phyloP scores from a whole-genome alignment of 805 yeast species.

The Scheffersomyces coipomensis region DNA sequence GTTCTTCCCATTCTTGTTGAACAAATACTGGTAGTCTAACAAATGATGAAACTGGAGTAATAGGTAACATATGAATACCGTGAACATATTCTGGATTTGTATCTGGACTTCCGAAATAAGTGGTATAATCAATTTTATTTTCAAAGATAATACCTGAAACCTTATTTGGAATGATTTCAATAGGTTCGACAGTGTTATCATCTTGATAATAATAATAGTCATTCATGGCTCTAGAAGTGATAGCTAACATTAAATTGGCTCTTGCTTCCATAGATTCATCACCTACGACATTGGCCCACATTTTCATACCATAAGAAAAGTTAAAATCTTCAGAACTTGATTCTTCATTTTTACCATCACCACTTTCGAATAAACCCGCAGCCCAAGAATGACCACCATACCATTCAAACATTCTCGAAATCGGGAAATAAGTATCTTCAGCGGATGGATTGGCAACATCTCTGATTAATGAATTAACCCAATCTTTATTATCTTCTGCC shows the following conservation, averaged over 20 bases:
- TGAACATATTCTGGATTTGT: constrained; percentile 57
- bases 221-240: constrained; percentile 54
- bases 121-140: constrained; percentile 69
- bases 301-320: constrained; percentile 63
- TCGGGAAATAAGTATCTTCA: constrained; percentile 63
- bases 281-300: constrained; percentile 63
- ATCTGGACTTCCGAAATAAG: constrained; percentile 59
- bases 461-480: constrained; percentile 62
- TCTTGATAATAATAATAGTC: constrained; percentile 51
- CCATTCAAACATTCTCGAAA: constrained; percentile 72
- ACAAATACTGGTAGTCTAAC: constrained; percentile 55
- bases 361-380: constrained; percentile 63
- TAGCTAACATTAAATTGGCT: constrained; percentile 60
- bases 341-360: constrained; percentile 77
- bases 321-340: constrained; percentile 74
- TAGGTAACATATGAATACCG: constrained; percentile 76
- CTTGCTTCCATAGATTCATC: constrained; percentile 56
- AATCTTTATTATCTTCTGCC: constrained; percentile 46
- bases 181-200: constrained; percentile 55
- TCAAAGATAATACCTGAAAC: constrained; percentile 74
- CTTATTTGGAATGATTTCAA: constrained; percentile 53
- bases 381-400: constrained; percentile 80
- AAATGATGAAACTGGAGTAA: constrained; percentile 66
- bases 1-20: constrained; percentile 60
- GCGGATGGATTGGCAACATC: constrained; percentile 66